Conservation (phyloP, 768 basidiomycete genomes). For the Coprinopsis strossmayeri region DNA sequence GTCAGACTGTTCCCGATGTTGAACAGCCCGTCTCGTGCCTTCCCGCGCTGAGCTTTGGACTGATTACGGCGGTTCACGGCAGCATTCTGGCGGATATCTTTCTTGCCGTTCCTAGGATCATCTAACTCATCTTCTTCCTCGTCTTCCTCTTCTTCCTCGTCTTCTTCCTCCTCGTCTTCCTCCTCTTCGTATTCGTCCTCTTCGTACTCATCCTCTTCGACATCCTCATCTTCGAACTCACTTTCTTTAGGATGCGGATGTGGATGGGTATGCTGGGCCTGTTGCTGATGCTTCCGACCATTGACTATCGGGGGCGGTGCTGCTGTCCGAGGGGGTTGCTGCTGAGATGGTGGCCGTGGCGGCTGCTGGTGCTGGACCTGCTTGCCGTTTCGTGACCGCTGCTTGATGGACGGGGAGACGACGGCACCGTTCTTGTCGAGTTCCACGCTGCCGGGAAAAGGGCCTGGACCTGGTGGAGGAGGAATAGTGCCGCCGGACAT, state of each 20-base stretch:
- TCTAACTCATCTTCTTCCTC: slow-evolving; percentile 49
- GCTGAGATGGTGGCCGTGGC: slow-evolving; percentile 13
- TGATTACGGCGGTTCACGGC: background rate
- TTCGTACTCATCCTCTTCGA: slow-evolving; percentile 63
- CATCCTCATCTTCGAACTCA: slow-evolving; percentile 66
- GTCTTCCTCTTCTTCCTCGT: slow-evolving; percentile 39
- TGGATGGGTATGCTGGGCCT: slow-evolving; percentile 32
- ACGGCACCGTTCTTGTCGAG: slow-evolving; percentile 81
- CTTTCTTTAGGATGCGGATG: slow-evolving; percentile 50
- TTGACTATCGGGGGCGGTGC: slow-evolving; percentile 10
- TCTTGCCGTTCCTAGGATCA: slow-evolving; percentile 50
- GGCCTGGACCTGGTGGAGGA: slow-evolving; percentile 93
- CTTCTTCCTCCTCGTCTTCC: slow-evolving; percentile 32
- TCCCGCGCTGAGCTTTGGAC: slow-evolving; percentile 28
- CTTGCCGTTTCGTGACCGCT: slow-evolving; percentile 17
- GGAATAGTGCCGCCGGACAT: slow-evolving; percentile 84
- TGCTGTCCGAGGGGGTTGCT: slow-evolving; percentile 13
- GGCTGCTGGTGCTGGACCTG: slow-evolving; percentile 12
- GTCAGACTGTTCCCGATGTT: slow-evolving; percentile 80
- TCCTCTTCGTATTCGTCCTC: slow-evolving; percentile 35
- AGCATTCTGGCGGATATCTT: slow-evolving; percentile 17
- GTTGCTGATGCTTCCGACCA: slow-evolving; percentile 20
- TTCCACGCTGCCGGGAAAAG: slow-evolving; percentile 97
- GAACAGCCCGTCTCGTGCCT: slow-evolving; percentile 61
- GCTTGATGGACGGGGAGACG: slow-evolving; percentile 20